phyloP scores from a whole-genome alignment of 371 early-diverging fungal genomes.

The Mortierella sp. region DNA sequence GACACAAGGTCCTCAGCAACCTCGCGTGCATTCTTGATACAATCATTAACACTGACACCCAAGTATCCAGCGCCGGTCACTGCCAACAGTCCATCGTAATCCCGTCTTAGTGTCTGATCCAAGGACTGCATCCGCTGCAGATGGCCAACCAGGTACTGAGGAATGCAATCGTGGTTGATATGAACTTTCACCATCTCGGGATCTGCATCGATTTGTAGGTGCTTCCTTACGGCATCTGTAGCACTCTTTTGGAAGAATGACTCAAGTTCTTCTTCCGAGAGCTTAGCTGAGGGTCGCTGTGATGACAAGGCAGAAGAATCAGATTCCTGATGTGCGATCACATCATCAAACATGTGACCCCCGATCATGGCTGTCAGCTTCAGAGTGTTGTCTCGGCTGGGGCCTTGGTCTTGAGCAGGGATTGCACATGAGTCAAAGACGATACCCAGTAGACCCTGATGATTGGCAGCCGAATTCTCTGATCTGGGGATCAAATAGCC shows the following conservation, averaged over 20 bases:
- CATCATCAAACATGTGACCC: constrained; percentile 78
- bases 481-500: constrained; percentile 88
- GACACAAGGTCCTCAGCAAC: constrained; percentile 61
- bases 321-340: constrained; percentile 12
- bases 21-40: constrained; percentile 78
- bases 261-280: constrained; percentile 27
- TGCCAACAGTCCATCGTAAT: constrained; percentile 68
- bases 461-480: constrained; percentile 59
- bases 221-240: constrained; percentile 58
- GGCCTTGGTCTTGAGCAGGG: constrained; percentile 71
- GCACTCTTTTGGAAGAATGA: constrained; percentile 53
- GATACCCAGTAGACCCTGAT: constrained; percentile 79
- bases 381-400: constrained; percentile 48
- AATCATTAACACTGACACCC: constrained; percentile 92
- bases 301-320: not conserved
- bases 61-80: constrained; percentile 85
- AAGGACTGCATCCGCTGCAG: constrained; percentile 69
- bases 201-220: constrained; percentile 64
- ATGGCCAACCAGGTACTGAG: constrained; percentile 91
- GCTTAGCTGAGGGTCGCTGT: not conserved
- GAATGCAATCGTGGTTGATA: constrained; percentile 87
- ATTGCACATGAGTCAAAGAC: constrained; percentile 92
- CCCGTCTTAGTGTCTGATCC: constrained; percentile 61
- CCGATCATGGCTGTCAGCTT: constrained; percentile 94
- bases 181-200: constrained; percentile 67